phyloP scores from a whole-genome alignment of 148 eudicot species.

The Pharnaceum exiguum region DNA sequence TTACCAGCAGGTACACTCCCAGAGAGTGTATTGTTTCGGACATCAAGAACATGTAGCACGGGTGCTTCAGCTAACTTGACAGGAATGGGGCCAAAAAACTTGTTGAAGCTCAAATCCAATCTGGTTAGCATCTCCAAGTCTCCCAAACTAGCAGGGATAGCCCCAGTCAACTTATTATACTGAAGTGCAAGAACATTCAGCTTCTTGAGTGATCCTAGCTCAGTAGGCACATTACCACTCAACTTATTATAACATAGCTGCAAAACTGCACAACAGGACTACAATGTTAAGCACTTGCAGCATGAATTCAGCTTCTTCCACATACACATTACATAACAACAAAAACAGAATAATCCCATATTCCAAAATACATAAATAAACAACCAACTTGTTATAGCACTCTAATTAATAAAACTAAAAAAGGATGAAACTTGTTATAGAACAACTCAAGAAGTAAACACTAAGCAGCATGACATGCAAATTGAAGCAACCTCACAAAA shows the following conservation, averaged over 20 bases:
- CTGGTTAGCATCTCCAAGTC: conserved; percentile 53
- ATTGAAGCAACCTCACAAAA: too few species aligned
- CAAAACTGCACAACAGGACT: conserved; percentile 46
- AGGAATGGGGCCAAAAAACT: conserved; percentile 78
- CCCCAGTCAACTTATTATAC: conserved; percentile 66
- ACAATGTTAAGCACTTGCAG: conserved; percentile 18
- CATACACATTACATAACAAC: neutral
- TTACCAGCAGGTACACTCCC: conserved; percentile 88
- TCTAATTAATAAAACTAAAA: too few species aligned
- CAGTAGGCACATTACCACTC: conserved; percentile 67
- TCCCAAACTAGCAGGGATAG: conserved; percentile 88
- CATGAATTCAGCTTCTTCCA: neutral
- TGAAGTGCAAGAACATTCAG: conserved; percentile 77
- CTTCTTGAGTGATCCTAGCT: conserved; percentile 65
- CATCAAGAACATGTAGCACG: conserved; percentile 50
- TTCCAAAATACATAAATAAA: neutral
- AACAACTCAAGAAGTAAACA: neutral
- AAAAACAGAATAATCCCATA: neutral
- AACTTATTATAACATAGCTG: conserved; percentile 83
- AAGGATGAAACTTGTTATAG: too few species aligned
- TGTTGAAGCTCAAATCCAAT: conserved; percentile 76
- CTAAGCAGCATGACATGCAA: too few species aligned
- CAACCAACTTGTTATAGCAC: neutral
- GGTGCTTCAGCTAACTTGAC: conserved; percentile 60
- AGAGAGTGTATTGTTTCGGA: conserved; percentile 70